Evolutionary conservation across 1,139 yeast species (phyloP).

Genomic region (Pichia cactophila): DNA sequence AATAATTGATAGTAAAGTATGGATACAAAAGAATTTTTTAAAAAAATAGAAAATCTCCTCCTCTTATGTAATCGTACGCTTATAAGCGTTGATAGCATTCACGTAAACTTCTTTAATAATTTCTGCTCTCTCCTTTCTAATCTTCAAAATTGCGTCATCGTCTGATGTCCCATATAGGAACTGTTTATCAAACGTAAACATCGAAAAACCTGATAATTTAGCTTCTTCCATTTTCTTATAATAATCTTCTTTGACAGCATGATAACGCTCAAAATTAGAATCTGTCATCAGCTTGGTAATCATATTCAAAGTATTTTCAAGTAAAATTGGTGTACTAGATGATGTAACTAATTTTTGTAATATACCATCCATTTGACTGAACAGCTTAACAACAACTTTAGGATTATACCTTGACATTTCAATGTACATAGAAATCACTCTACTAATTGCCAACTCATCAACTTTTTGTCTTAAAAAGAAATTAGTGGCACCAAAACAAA

Average conservation of each 20-base stretch:
- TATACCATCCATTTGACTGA: conserved; percentile 14
- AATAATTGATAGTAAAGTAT: background rate
- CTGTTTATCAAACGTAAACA: conserved; percentile 4
- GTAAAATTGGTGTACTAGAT: conserved; percentile 18
- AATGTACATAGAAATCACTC: conserved; percentile 42
- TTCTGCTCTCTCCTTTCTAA: background rate
- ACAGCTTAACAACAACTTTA: conserved; percentile 15
- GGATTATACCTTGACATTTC: conserved; percentile 31
- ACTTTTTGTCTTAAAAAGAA: conserved; percentile 44
- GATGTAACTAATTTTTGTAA: conserved; percentile 19
- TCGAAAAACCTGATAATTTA: conserved; percentile 4
- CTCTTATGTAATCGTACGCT: background rate
- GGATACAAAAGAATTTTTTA: background rate
- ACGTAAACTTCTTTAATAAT: background rate
- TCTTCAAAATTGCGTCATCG: background rate
- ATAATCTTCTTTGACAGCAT: conserved; percentile 1
- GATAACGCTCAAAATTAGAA: conserved; percentile 14
- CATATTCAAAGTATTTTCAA: conserved; percentile 21
- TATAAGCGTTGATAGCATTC: background rate
- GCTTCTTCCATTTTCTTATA: background rate
- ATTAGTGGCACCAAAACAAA: conserved; percentile 46
- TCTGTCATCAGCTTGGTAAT: conserved; percentile 17
- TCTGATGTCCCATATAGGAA: background rate
- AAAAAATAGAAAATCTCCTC: no score
- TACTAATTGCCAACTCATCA: conserved; percentile 44